Percentiles rank a stretch among this genome's conserved stretches.
Conservation (phyloP, 805 yeast genomes). For the Spathaspora hagerdaliae region DNA sequence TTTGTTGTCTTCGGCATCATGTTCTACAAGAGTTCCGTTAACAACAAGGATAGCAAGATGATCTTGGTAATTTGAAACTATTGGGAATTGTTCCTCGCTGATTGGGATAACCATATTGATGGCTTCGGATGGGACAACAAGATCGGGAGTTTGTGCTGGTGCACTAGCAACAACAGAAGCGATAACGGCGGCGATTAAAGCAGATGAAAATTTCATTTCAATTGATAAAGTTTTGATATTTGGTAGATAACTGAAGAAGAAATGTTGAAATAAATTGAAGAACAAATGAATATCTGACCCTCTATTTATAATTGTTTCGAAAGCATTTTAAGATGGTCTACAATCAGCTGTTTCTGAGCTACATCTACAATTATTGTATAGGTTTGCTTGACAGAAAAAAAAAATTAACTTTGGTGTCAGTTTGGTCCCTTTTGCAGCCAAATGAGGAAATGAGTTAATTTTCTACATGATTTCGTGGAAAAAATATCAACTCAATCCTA, state of each 20-base stretch:
- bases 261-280: no score
- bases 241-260: no score
- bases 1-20: neutral
- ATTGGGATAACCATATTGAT: constrained; percentile 1
- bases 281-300: neutral
- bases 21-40: neutral
- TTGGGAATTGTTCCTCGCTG: neutral
- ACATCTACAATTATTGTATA: no score
- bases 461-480: neutral
- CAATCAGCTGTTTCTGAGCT: neutral
- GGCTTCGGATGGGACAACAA: constrained; percentile 4
- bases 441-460: constrained; percentile 1
- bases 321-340: neutral
- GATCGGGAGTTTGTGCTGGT: neutral
- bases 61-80: neutral
- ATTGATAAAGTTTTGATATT: no score
- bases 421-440: constrained; percentile 6
- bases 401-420: neutral
- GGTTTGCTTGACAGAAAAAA: neutral
- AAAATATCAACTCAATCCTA: no score
- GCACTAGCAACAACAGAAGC: neutral
- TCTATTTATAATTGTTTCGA: neutral
- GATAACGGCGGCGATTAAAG: constrained; percentile 4
- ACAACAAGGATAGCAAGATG: constrained; percentile 1
- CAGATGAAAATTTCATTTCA: constrained; percentile 2